A percentile compares a stretch with the other conserved stretches of the same genome.
Evolutionary conservation across 495 filamentous ascomycete species (phyloP).

Genomic region (Penicillium egyptiacum): DNA sequence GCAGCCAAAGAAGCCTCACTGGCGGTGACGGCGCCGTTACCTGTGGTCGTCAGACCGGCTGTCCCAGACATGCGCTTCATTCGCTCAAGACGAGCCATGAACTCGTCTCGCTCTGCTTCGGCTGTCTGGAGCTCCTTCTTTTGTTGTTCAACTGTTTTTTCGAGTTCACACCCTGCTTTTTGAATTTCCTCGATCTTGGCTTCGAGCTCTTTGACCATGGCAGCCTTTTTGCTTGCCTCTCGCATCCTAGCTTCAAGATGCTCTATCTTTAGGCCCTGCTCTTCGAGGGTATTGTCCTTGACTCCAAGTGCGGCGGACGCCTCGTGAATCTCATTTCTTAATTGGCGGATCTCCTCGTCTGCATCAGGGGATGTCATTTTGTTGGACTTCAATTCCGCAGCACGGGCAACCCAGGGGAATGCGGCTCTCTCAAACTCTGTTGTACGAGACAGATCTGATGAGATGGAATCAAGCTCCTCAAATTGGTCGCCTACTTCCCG

Average conservation of each 20-base stretch:
- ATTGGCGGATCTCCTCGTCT: constrained; percentile 71
- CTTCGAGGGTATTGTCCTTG: constrained; percentile 91
- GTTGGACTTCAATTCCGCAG: constrained; percentile 72
- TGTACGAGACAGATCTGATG: constrained; percentile 73
- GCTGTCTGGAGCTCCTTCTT: constrained; percentile 49
- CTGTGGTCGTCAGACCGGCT: constrained; percentile 47
- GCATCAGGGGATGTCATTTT: constrained; percentile 76
- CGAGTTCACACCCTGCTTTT: constrained; percentile 33
- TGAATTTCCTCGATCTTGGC: constrained; percentile 64
- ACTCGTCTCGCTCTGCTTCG: constrained; percentile 69
- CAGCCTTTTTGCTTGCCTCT: constrained; percentile 52
- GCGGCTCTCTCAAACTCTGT: constrained; percentile 78
- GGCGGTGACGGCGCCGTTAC: constrained; percentile 45
- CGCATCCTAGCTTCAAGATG: constrained; percentile 55
- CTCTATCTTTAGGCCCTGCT: constrained; percentile 69
- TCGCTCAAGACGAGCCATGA: constrained; percentile 67
- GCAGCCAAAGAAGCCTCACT: constrained; percentile 52
- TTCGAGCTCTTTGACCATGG: constrained; percentile 52
- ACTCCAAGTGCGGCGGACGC: constrained; percentile 63
- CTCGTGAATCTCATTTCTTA: constrained; percentile 74
- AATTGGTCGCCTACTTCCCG: constrained; percentile 63
- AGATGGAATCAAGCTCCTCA: constrained; percentile 69
- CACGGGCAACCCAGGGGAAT: constrained; percentile 81
- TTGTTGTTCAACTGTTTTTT: constrained; percentile 39
- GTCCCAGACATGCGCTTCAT: constrained; percentile 49